Conservation (phyloP, 345 rosid species). For the Gynandropsis gynandra region DNA sequence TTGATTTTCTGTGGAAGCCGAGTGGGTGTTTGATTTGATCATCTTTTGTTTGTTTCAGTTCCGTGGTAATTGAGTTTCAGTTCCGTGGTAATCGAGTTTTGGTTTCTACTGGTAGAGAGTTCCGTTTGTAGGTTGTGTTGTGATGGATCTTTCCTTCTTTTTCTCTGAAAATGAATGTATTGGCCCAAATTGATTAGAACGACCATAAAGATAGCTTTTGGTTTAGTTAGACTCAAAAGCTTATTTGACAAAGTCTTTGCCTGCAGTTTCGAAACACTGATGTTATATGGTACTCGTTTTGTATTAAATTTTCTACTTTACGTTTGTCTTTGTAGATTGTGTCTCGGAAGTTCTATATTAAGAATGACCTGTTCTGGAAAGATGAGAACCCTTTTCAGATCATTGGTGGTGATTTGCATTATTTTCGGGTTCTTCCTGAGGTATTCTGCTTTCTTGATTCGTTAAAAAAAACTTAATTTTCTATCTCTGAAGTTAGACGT, state of each 20-base stretch:
- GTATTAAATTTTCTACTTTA: not conserved
- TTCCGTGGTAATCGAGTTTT: too few relatives aligned
- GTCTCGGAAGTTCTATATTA: slow-evolving; percentile 47
- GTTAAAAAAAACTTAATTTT: not conserved
- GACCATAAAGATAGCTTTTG: too few relatives aligned
- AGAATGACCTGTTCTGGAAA: slow-evolving; percentile 76
- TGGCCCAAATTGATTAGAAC: too few relatives aligned
- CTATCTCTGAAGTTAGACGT: not conserved
- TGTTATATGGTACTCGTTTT: slow-evolving; percentile 8
- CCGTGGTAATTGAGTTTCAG: too few relatives aligned
- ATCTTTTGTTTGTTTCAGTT: too few relatives aligned
- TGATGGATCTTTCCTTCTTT: too few relatives aligned
- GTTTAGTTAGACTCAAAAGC: slow-evolving; percentile 1
- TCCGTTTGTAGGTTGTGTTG: too few relatives aligned
- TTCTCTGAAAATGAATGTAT: too few relatives aligned
- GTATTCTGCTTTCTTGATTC: slow-evolving; percentile 26
- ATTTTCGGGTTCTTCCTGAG: slow-evolving; percentile 83
- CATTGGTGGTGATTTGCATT: slow-evolving; percentile 93
- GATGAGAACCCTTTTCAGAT: slow-evolving; percentile 62
- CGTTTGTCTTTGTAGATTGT: slow-evolving; percentile 14
- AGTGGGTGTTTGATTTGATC: not conserved
- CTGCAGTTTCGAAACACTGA: not conserved
- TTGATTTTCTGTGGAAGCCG: not conserved
- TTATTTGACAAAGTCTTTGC: not conserved
- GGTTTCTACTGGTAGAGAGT: too few relatives aligned